phyloP scores from a whole-genome alignment of 129 eudicot genomes.

The Helianthus tuberosus region DNA sequence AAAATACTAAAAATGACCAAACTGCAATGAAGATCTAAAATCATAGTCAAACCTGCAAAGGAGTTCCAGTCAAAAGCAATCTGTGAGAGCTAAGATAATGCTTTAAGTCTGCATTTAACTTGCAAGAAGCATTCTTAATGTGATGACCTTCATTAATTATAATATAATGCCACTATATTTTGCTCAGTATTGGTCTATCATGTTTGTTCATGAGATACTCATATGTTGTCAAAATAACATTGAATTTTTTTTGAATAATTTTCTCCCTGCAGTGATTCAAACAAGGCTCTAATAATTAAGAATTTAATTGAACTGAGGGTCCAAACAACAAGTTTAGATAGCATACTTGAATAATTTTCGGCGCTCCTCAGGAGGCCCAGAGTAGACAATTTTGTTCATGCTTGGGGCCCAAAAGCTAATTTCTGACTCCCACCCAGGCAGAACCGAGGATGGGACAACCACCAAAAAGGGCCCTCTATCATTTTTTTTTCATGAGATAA shows the following conservation, averaged over 20 bases:
- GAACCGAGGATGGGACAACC: slow-evolving; percentile 98
- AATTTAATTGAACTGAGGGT: neutral
- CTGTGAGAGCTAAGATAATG: too few relatives aligned
- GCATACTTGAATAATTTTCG: slow-evolving; percentile 85
- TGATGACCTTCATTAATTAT: slow-evolving; percentile 99
- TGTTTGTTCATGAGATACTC: slow-evolving; percentile 99
- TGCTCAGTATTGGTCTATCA: slow-evolving; percentile 95
- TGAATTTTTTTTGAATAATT: slow-evolving; percentile 87
- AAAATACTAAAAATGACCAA: neutral
- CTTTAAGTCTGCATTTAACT: slow-evolving; percentile 97
- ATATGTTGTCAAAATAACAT: slow-evolving; percentile 93
- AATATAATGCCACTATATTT: slow-evolving; percentile 90
- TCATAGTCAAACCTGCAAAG: slow-evolving; percentile 69
- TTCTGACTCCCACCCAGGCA: slow-evolving; percentile 95
- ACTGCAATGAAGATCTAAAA: slow-evolving; percentile 8
- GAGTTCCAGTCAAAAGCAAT: too few relatives aligned
- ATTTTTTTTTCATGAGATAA: too few relatives aligned
- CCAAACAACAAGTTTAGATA: slow-evolving; percentile 18
- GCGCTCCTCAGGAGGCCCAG: slow-evolving; percentile 97
- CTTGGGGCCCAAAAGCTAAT: slow-evolving; percentile 92
- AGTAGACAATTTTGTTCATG: slow-evolving; percentile 84
- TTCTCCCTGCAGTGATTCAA: slow-evolving; percentile 71
- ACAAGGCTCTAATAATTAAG: slow-evolving; percentile 8
- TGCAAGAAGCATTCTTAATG: slow-evolving; percentile 99
- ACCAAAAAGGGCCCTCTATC: slow-evolving; percentile 97